Percentiles rank a stretch among this genome's conserved stretches.
Conservation (phyloP, 106 monocot genomes). For the Acanthochlamys bracteata region DNA sequence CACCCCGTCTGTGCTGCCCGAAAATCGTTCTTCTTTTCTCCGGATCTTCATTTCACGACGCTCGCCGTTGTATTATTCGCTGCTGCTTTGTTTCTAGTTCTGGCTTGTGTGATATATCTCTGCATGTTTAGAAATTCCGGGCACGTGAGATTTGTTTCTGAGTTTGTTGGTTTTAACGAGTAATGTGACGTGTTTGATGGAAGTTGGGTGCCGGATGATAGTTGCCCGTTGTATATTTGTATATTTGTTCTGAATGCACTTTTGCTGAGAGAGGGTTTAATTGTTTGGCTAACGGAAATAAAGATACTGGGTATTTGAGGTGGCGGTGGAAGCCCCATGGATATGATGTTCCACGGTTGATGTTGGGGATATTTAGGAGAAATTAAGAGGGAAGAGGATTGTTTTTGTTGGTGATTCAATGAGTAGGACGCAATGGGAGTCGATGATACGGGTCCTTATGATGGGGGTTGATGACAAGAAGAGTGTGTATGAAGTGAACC, state of each 20-base stretch:
- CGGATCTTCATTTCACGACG: not conserved
- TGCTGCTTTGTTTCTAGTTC: not conserved
- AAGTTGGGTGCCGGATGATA: conserved; percentile 51
- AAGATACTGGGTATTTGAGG: conserved; percentile 60
- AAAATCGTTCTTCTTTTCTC: not conserved
- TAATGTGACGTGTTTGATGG: conserved; percentile 28
- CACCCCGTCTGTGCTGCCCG: not conserved
- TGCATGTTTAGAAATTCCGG: not conserved
- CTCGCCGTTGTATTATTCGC: conserved; percentile 1
- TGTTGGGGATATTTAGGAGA: conserved; percentile 32
- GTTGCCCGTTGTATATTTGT: conserved; percentile 74
- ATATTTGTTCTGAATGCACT: conserved; percentile 76
- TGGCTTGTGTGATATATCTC: conserved; percentile 3
- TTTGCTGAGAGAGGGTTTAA: conserved; percentile 88
- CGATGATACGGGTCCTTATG: conserved; percentile 93
- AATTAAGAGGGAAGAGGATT: conserved; percentile 64
- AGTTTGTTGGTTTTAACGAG: not conserved
- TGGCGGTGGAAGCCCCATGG: conserved; percentile 86
- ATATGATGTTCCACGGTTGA: conserved; percentile 62
- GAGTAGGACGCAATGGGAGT: conserved; percentile 99
- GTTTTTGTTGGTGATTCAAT: conserved; percentile 96
- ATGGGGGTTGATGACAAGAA: conserved; percentile 54
- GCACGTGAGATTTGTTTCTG: not conserved
- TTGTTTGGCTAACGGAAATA: conserved; percentile 88
- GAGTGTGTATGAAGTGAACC: conserved; percentile 79